Evolutionary conservation across 139 green algal species (phyloP).

Genomic region (Volvox africanus): DNA sequence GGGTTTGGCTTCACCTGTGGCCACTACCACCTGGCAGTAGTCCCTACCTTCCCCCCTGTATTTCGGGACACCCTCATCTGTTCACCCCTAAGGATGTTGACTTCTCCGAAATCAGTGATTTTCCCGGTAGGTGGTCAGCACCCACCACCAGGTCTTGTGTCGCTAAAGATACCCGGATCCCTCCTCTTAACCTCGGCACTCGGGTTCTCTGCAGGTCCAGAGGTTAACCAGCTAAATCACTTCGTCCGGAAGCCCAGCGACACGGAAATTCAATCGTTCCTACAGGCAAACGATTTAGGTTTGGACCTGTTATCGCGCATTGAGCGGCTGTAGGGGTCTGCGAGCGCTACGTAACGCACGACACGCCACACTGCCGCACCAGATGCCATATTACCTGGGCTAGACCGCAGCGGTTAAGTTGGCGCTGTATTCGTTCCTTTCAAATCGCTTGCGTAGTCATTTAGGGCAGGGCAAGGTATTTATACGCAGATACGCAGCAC

Average conservation of each 20-base stretch:
- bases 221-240: slow-evolving; percentile 50
- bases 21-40: too few relatives aligned
- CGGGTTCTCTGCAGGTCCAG: neutral
- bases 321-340: neutral
- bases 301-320: neutral
- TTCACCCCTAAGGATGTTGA: too few relatives aligned
- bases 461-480: neutral
- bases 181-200: neutral
- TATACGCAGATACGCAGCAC: neutral
- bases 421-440: neutral
- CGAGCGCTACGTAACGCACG: neutral
- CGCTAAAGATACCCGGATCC: too few relatives aligned
- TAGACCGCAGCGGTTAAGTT: too few relatives aligned
- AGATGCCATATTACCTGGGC: too few relatives aligned
- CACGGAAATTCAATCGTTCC: neutral
- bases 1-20: too few relatives aligned
- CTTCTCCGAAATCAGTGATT: too few relatives aligned
- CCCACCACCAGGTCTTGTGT: too few relatives aligned
- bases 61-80: too few relatives aligned
- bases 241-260: neutral
- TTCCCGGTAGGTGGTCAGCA: too few relatives aligned
- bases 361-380: too few relatives aligned
- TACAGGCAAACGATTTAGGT: neutral
- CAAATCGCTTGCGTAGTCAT: neutral
- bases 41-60: too few relatives aligned